Conservation (phyloP, 148 eudicot species). For the Cornus kousa region DNA sequence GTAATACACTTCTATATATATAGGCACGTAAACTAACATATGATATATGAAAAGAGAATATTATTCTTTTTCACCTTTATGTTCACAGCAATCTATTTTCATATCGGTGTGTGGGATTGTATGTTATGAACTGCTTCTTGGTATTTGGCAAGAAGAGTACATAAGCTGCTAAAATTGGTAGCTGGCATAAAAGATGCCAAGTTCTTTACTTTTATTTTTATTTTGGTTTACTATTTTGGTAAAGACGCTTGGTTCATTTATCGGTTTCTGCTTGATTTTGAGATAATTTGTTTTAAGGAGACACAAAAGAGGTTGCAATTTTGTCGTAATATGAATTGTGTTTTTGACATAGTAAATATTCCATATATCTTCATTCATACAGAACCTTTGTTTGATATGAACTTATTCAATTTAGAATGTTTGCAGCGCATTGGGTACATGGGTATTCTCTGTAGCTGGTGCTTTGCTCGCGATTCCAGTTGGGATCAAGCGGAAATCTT, state of each 20-base stretch:
- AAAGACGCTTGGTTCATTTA: not conserved
- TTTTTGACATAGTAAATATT: not conserved
- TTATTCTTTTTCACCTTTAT: no score
- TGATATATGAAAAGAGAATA: no score
- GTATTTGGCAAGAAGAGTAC: no score
- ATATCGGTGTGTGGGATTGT: no score
- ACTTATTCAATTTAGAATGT: not conserved
- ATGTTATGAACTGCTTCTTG: no score
- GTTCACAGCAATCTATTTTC: no score
- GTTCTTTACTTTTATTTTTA: no score
- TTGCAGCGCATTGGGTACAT: conserved; percentile 88
- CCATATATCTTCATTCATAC: not conserved
- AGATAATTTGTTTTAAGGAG: not conserved
- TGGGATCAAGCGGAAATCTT: conserved; percentile 75
- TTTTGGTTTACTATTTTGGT: not conserved
- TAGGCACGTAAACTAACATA: no score
- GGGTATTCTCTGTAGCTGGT: conserved; percentile 97
- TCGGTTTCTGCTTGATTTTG: not conserved
- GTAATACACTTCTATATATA: no score
- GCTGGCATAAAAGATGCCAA: no score
- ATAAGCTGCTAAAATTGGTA: no score
- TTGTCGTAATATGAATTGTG: not conserved
- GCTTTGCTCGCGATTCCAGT: conserved; percentile 94
- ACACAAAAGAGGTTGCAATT: not conserved
- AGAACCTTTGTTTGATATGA: no score